phyloP scores from a whole-genome alignment of 371 early-diverging fungal species.

The Rhizopus stolonifer region DNA sequence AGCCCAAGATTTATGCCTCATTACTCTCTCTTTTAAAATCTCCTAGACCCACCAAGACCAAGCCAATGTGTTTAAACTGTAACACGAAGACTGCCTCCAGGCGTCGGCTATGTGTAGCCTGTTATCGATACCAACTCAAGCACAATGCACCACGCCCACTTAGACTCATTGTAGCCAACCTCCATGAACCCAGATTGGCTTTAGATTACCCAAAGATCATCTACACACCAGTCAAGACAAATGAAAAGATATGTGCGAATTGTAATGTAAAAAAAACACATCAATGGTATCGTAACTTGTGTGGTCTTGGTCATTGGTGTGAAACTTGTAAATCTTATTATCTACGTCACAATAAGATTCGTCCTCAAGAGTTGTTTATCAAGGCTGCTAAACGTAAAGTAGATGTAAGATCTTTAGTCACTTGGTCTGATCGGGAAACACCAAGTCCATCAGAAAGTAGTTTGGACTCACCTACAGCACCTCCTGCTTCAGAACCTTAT shows the following conservation, averaged over 20 bases:
- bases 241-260: slow-evolving; percentile 38
- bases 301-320: slow-evolving; percentile 51
- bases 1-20: slow-evolving; percentile 29
- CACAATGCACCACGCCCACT: slow-evolving; percentile 37
- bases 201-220: slow-evolving; percentile 3
- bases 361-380: slow-evolving; percentile 44
- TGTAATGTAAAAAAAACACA: slow-evolving; percentile 46
- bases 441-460: slow-evolving; percentile 6
- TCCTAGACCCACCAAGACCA: slow-evolving; percentile 37
- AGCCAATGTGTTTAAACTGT: slow-evolving; percentile 48
- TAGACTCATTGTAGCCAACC: slow-evolving; percentile 41
- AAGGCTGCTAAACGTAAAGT: slow-evolving; percentile 51
- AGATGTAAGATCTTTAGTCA: slow-evolving; percentile 37
- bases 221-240: slow-evolving; percentile 2
- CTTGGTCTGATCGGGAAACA: slow-evolving; percentile 21
- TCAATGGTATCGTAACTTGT: slow-evolving; percentile 51
- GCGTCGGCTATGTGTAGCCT: slow-evolving; percentile 44
- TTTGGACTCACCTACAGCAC: neutral
- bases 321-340: slow-evolving; percentile 52
- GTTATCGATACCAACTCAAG: slow-evolving; percentile 45
- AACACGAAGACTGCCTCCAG: slow-evolving; percentile 42
- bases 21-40: slow-evolving; percentile 32
- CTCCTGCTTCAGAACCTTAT: slow-evolving; percentile 2
- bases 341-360: slow-evolving; percentile 37
- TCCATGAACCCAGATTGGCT: slow-evolving; percentile 21